These are phyloP conservation scores for Silene latifolia DNA, from an alignment of 148 eudicot species.

Conservation along the genomic window DNA sequence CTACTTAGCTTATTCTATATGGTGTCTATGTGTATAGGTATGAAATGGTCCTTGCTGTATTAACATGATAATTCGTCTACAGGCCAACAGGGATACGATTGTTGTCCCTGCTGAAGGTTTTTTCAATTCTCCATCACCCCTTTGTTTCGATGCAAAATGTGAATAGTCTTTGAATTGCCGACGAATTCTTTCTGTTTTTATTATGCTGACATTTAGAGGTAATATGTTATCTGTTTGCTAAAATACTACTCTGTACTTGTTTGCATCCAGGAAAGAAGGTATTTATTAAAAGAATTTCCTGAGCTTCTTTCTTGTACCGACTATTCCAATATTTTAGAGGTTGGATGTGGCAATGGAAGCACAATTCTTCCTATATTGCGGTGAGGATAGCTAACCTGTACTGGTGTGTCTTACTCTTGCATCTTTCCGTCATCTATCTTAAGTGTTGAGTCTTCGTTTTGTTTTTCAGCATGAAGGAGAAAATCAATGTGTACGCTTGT, in stretches of 20 bases:
- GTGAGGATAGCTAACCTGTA: slow-evolving; percentile 27
- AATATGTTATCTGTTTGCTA: background rate
- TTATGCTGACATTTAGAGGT: background rate
- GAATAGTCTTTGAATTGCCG: background rate
- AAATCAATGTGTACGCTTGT: slow-evolving; percentile 63
- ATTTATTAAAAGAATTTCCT: slow-evolving; percentile 80
- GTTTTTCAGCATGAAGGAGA: slow-evolving; percentile 46
- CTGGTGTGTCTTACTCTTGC: background rate
- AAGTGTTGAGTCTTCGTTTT: background rate
- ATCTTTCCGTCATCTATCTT: background rate
- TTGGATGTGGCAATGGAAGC: slow-evolving; percentile 93
- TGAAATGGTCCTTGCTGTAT: background rate
- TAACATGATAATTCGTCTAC: background rate
- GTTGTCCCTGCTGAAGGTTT: background rate
- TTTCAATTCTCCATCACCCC: background rate
- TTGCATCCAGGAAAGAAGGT: slow-evolving; percentile 65
- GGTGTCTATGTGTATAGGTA: background rate
- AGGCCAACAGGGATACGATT: no score
- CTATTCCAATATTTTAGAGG: slow-evolving; percentile 59
- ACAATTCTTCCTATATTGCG: slow-evolving; percentile 69
- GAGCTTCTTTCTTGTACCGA: slow-evolving; percentile 60
- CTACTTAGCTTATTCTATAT: background rate
- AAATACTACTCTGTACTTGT: background rate
- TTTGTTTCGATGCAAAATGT: background rate
- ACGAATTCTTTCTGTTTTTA: background rate